Evolutionary conservation across 306 rosid genomes (phyloP), one percentile per base, ranked within the genome.

Genomic region (Abrus precatorius): DNA sequence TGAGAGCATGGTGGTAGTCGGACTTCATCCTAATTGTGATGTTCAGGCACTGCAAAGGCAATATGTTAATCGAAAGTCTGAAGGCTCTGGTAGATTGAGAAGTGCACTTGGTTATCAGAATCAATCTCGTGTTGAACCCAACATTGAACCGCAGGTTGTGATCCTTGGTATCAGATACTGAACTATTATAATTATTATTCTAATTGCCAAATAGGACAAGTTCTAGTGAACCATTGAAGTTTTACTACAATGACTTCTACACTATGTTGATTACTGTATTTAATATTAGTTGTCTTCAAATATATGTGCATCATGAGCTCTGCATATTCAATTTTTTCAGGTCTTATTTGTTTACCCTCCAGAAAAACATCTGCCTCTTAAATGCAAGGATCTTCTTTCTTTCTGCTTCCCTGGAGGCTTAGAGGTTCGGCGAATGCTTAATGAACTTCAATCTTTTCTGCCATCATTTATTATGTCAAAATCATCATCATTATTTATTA

Each of bases 401-500:
- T 92, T 92, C 83, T 94, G 98, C 86, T 94, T 94, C 88, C 97
- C 98, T 32, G 94, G 93, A 84, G 98, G 98, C 74, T 60, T 89
- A 84, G 94, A 92, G 97, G 99, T 96, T 55, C 82, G 93, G 76
- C 76, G 56, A 67, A 79, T 77, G 72, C 65, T 80, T 44, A 62
- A 50, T 66, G 76, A 82, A 82, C 71, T 82, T 82, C 49, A 38
- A 43, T 57, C 71, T 20, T 57, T n/a, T 12, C 47, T 49, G 45
- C 27, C 53, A 28, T 81, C 8, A 44, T 71, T 45, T 43, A 69
- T 65, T 76, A 70, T 55, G 33, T 80, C 67, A 44, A 32, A 48
- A 43, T 67, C 41, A 72, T 52, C 61, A 36, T 49, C 20, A 9
- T 69, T 14, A 53, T 13, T 73, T 56, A 57, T 50, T 57, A 69